A percentile compares a stretch with the other conserved stretches of the same genome.
phyloP scores from a whole-genome alignment of 2,329 filamentous ascomycete species.

The Leptographium radiaticola region DNA sequence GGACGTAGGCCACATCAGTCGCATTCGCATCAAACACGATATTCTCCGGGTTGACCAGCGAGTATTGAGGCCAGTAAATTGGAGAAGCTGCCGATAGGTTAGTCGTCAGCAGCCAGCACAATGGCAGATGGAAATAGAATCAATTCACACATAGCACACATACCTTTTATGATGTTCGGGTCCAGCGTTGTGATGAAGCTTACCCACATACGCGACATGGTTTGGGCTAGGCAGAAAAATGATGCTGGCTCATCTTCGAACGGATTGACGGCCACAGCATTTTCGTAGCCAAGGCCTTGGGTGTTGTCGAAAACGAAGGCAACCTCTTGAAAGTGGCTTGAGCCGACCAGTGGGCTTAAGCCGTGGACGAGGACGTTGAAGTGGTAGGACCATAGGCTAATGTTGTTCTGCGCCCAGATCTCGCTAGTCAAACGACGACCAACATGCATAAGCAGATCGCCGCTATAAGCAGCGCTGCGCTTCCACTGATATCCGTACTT shows the following conservation, averaged over 20 bases:
- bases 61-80: conserved; percentile 21
- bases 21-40: conserved; percentile 36
- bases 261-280: conserved; percentile 15
- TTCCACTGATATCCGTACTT: neutral
- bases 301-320: conserved; percentile 41
- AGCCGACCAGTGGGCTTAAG: conserved; percentile 16
- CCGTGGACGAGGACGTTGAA: conserved; percentile 23
- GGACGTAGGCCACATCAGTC: conserved; percentile 22
- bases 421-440: conserved; percentile 4
- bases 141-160: neutral
- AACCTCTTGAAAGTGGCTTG: conserved; percentile 32
- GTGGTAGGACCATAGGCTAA: conserved; percentile 24
- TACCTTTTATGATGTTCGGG: conserved; percentile 22
- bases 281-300: conserved; percentile 29
- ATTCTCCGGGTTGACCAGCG: conserved; percentile 32
- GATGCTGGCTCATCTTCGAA: conserved; percentile 27
- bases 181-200: conserved; percentile 32
- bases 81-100: neutral
- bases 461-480: conserved; percentile 12
- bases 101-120: neutral
- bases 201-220: conserved; percentile 39
- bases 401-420: conserved; percentile 5
- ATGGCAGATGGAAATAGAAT: conserved; percentile 1
- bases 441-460: neutral
- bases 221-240: conserved; percentile 26